Evolutionary conservation across 805 yeast species (phyloP).

Genomic region (Isabelozyma gotoi): DNA sequence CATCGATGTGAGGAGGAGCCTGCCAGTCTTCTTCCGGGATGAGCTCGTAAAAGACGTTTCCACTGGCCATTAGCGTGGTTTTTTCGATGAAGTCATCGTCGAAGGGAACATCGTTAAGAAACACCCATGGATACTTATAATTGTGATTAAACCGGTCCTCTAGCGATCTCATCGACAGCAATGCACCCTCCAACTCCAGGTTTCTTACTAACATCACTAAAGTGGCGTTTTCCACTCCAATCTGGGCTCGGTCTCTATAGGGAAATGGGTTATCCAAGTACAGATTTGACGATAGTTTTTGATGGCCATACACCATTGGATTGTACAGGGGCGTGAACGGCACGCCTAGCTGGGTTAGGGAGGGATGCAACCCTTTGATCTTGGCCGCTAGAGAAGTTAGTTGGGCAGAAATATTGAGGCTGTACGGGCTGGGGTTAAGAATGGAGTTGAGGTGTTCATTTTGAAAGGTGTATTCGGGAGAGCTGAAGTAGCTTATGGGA

Average conservation of each 20-base stretch:
- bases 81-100: slow-evolving; percentile 39
- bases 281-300: slow-evolving; percentile 29
- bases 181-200: slow-evolving; percentile 71
- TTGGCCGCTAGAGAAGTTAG: no score
- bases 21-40: slow-evolving; percentile 43
- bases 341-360: no score
- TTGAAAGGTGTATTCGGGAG: no score
- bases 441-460: no score
- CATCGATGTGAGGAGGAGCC: slow-evolving; percentile 35
- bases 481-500: no score
- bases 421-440: no score
- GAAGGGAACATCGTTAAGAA: slow-evolving; percentile 44
- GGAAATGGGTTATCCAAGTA: slow-evolving; percentile 21
- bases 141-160: slow-evolving; percentile 43
- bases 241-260: slow-evolving; percentile 28
- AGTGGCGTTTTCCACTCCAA: slow-evolving; percentile 77
- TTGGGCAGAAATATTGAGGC: no score
- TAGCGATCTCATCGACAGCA: slow-evolving; percentile 44
- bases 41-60: slow-evolving; percentile 39
- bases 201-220: slow-evolving; percentile 85
- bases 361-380: no score
- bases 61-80: slow-evolving; percentile 46
- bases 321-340: slow-evolving; percentile 3
- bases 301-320: slow-evolving; percentile 13
- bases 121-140: slow-evolving; percentile 45